Conservation (phyloP, 1,284 basidiomycete genomes). For the Exobasidium rhododendri region DNA sequence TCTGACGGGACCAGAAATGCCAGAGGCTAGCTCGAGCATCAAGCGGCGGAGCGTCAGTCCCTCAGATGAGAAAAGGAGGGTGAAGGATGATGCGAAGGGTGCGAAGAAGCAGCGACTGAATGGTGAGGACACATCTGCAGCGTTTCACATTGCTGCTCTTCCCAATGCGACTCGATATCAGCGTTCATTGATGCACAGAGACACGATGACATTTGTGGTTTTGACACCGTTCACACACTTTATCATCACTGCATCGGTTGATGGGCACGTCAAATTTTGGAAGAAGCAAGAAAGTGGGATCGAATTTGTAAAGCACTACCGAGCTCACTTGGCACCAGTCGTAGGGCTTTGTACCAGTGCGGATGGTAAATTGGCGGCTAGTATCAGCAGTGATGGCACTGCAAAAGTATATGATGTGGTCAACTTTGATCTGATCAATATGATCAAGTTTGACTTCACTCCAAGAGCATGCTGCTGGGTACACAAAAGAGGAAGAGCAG, state of each 20-base stretch:
- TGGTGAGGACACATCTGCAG: not conserved
- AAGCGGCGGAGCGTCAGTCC: not conserved
- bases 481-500: slow-evolving; percentile 79
- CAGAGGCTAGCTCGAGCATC: not conserved
- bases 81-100: not conserved
- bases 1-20: too few relatives aligned
- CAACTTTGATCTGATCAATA: slow-evolving; percentile 99
- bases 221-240: slow-evolving; percentile 62
- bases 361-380: slow-evolving; percentile 89
- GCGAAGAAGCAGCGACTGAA: not conserved
- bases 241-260: slow-evolving; percentile 85
- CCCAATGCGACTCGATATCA: slow-evolving; percentile 89
- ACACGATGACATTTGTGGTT: slow-evolving; percentile 80
- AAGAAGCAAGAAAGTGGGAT: slow-evolving; percentile 82
- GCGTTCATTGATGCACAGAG: slow-evolving; percentile 98
- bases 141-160: slow-evolving; percentile 56
- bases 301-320: slow-evolving; percentile 58
- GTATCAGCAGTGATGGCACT: slow-evolving; percentile 57
- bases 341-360: slow-evolving; percentile 78
- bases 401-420: slow-evolving; percentile 96
- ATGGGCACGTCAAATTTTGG: slow-evolving; percentile 96
- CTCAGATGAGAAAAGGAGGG: not conserved
- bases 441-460: slow-evolving; percentile 79
- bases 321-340: slow-evolving; percentile 81
- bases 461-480: slow-evolving; percentile 91